Evolutionary conservation across 202 grass and related monocot genomes (phyloP).

Genomic region (Zizania palustris): DNA sequence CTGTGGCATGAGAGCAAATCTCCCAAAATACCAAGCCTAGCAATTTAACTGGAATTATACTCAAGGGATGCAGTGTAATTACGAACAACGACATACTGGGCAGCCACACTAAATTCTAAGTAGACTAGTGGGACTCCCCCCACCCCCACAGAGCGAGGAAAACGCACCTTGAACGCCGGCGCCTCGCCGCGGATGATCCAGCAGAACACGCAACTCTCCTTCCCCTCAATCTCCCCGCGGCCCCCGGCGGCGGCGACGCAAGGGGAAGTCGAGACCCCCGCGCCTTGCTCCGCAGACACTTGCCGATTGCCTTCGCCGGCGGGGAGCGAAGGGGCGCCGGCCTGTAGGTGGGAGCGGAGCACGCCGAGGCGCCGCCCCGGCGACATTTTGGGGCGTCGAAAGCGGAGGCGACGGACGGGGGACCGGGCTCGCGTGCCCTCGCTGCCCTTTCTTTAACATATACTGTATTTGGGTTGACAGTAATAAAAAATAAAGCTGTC

Average conservation of each 20-base stretch:
- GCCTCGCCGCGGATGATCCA: slow-evolving; percentile 62
- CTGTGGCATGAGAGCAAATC: neutral
- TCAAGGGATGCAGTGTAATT: neutral
- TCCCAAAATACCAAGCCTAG: neutral
- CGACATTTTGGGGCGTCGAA: slow-evolving; percentile 29
- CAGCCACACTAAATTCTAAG: neutral
- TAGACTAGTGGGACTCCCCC: neutral
- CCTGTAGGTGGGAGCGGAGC: slow-evolving; percentile 67
- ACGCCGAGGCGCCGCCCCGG: slow-evolving; percentile 56
- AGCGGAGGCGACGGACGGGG: neutral
- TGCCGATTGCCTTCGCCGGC: neutral
- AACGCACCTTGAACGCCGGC: slow-evolving; percentile 66
- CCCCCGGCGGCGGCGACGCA: slow-evolving; percentile 1
- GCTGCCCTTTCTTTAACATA: no score
- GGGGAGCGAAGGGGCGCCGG: neutral
- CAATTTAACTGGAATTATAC: neutral
- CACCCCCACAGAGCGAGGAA: neutral
- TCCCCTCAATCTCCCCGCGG: neutral
- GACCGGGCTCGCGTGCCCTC: neutral
- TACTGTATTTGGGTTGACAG: no score
- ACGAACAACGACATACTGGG: neutral
- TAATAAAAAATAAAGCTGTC: no score
- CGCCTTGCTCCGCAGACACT: neutral
- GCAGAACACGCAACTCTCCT: slow-evolving; percentile 65
- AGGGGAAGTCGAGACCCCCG: slow-evolving; percentile 18